Evolutionary conservation across 2,329 filamentous ascomycete genomes (phyloP), one percentile per base, ranked within the genome.

Genomic region (Alternaria hordeiaustralica): DNA sequence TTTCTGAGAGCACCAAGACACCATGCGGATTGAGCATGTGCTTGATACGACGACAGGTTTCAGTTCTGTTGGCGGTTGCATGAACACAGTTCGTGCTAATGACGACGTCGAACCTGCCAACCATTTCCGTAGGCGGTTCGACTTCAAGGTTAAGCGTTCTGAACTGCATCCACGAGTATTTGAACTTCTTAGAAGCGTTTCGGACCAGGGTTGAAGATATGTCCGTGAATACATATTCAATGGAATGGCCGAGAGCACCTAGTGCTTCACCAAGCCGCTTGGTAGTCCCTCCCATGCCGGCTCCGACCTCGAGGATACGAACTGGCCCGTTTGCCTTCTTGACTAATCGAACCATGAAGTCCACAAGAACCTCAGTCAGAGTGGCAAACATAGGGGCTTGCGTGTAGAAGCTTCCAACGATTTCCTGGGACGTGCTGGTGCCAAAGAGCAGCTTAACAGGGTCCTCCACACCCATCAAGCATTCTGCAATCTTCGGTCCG

Each of bases 191-290:
- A 26, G 70, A 71, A 0, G 80, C 80, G 10, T 71, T 72, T 0
- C 76, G 72, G 2, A 83, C 73, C n/a, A 83, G 70, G 0, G 79
- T 78, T 0, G 74, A 51, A 0, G 80, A 78, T 2, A 83, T 70
- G 47, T 83, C 82, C 2, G 77, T 82, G 60, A 82, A 81, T 0
- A 74, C 79, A 63, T 82, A 83, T 54, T 79, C 71, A 13, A 82
- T 51, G 2, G 51, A 33, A 23, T 60, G 51, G 10, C 30, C 21
- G 33, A 63, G 28, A 15, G 21, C 28, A 15, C 28, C 33, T n/a
- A 65, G 56, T 54, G 59, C 49, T 57, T 65, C 59, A 21, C 33
- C 56, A 36, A 63, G 56, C 25, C 68, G 65, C 13, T 66, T 69
- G 0, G 81, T 82, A 0, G 79, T 81, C 1, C 78, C 80, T 1